Base-by-base conservation (phyloP, 192 early-diverging fungal species). In the Paraglomus occultum region DNA sequence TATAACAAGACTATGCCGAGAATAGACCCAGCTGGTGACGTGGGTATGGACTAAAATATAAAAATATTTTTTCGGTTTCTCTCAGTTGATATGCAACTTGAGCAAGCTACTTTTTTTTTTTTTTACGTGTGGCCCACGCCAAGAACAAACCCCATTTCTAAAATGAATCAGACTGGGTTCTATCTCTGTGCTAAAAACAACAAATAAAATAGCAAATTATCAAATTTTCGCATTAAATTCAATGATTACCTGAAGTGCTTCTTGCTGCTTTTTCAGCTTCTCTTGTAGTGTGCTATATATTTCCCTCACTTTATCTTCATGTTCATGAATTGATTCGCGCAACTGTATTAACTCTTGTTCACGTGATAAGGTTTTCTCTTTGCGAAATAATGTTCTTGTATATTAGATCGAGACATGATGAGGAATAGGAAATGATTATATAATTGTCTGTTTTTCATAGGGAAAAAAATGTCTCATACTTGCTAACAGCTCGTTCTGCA, bases 401-500 rank as follows among this genome's bases (percentile, higher is more conserved):
- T 31, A 31, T 31, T 31, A 31, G 22, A 23, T 7, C 12, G 11
- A 55, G 38, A 55, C 10, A 55, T 7, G 18, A 31, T 31, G 20
- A 17, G 49, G n/a, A 38, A 23, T 46, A 47, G 17, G 4, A 44
- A 63, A 31, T 64, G 8, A 48, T 15, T 1, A 63, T 63, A 47
- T 23, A 46, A 44, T 8, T 15, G 12, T 9, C 18, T n/a, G 9
- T 22, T 64, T 22, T 31, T 31, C 31, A 51, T 49, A 15, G n/a
- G n/a, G n/a, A n/a, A n/a, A n/a, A 52, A 62, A 44, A 17, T 48
- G 4, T 42, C 12, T 42, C 68, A 68, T 77, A 77, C 79, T 64
- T 44, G 79, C 79, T 11, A 75, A 47, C 14, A 23, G 54, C 20
- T 81, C 77, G 43, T 81, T 81, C 23, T 69, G 75, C 58, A 67